Evolutionary conservation across 805 yeast genomes (phyloP), one percentile per base, ranked within the genome.

Genomic region (Kodamaea nitidulidarum): DNA sequence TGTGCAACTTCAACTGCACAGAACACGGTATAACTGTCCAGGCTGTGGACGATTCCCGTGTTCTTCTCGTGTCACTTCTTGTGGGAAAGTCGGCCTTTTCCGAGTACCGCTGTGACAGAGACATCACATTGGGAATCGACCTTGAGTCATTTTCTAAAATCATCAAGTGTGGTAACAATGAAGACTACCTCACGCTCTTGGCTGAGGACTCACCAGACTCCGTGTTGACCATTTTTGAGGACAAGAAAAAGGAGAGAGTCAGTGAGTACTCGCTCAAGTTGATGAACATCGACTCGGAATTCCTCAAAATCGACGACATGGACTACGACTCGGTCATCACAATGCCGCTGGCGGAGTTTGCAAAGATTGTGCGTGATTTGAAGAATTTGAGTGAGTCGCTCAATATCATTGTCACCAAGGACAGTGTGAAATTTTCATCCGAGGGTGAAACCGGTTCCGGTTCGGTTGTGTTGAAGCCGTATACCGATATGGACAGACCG

Each of bases 21-120:
- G 93, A 86, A 62, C 77, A 80, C 46, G 98, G 98, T 50, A 83
- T 93, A 55, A 84, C 95, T 8, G 91, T 95, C 15, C 98, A 93
- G 71, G 98, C 98, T 18, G 93, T 93, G 51, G 98, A 93, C 66
- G 95, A 88, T 60, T 88, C 98, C 18, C 87, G 97, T 73, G 96
- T 93, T 43, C 76, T 90, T 47, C 75, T 93, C 48, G 96, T 91
- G 29, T 84, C 95, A 15, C 71, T 93, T 47, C 78, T 86, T 52
- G 83, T 93, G 50, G 95, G 95, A 43, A 79, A 81, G 47, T 90
- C 85, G 45, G 90, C 95, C 9, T 93, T 93, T 70, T 74, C 79
- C 44, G 91, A 84, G 51, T 93, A 85, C 73, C 83, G 98, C 74
- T 90, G 98, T 67, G 98, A 93, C 68, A 81, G 93, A 59, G 88